Evolutionary conservation across 768 basidiomycete genomes (phyloP), one percentile per base, ranked within the genome.

Genomic region (Termitomyces heimii): DNA sequence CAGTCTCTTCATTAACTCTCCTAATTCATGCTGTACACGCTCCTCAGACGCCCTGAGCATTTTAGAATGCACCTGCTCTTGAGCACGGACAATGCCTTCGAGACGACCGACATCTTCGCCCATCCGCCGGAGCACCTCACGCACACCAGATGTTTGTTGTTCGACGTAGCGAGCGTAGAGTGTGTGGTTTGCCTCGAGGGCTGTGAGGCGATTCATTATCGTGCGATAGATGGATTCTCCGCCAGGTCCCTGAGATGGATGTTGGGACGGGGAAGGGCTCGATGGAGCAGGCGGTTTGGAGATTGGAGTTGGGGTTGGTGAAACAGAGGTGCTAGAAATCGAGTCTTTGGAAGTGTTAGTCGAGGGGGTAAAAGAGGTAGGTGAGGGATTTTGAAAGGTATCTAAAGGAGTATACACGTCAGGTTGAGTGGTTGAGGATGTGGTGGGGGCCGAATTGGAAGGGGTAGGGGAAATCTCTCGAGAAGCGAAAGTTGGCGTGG

Each of bases 161-260:
- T 94, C 94, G 13, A 97, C 85, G 67, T 97, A 98, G 18, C 84
- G 71, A 56, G 85, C 81, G 44, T 92, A 88, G 4, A 98, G 77
- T 0, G 92, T 92, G 48, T 94, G 89, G 63, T 95, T 97, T 9
- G 81, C 81, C 70, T 98, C 95, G 14, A 98, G 79, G 6, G 84
- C 82, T 2, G 83, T 82, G 12, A 99, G 79, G 7, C 94, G 86
- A 63, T 97, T 96, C 85, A 95, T 95, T 63, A 98, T 99, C 13
- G 88, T 92, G 8, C 94, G 88, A 65, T 97, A 98, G 62, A 99
- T 94, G 2, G 93, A 95, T 68, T 99, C 97, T 24, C 91, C 92
- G 13, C 81, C 78, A 0, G 68, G 43, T 48, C 67, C 54, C 60
- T 42, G 62, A 59, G 53, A 65, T 55, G n/a, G 60, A 34, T 7